Evolutionary conservation across 2,329 filamentous ascomycete genomes (phyloP), one percentile per base, ranked within the genome.

Genomic region (Bimuria novae-zelandiae): DNA sequence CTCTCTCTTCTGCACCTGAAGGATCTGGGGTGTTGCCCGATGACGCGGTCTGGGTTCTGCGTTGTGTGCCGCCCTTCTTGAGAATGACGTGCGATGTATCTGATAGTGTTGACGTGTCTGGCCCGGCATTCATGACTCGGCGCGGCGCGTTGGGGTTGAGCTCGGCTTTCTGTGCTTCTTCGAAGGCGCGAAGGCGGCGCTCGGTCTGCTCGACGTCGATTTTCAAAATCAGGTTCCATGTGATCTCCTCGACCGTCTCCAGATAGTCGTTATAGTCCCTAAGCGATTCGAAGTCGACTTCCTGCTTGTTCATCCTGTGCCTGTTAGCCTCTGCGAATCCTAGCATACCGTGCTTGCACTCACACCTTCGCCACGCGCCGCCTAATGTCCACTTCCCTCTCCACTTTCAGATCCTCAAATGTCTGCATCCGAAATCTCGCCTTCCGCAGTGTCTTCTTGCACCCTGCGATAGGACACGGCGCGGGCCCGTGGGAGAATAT

Each of bases 401-500:
- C 93, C 5, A 97, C 87, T 35, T 83, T 76, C 33, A 99, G 82
- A 74, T 97, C 92, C 57, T 87, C 89, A 70, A 97, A 99, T 51
- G 92, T 97, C 68, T 95, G 91, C 49, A 84, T 84, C 54, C 91
- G 86, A 78, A 97, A 99, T 35, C 87, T 86, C 52, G 87, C 84
- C 67, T 92, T 90, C 1, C 94, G 88, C 5, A 99, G 82, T 0
- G 92, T 97, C 73, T 89, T 88, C 71, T 86, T 84, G 77, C 94
- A 99, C 35, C 89, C 89, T 0, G 90, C 90, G 53, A 97, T 90
- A 1, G 94, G 94, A 71, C 95, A 99, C 56, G 92, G 89, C 51
- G 92, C 90, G 0, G 94, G 94, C 0, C 94, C 94, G 50, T 90
- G 87, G 30, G 89, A 89, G 82, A 97, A 99, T 65, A 97, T 90